These are phyloP conservation scores for Mortierella sp. DNA, from an alignment of 371 early-diverging fungal genomes.

Conservation along the genomic window DNA sequence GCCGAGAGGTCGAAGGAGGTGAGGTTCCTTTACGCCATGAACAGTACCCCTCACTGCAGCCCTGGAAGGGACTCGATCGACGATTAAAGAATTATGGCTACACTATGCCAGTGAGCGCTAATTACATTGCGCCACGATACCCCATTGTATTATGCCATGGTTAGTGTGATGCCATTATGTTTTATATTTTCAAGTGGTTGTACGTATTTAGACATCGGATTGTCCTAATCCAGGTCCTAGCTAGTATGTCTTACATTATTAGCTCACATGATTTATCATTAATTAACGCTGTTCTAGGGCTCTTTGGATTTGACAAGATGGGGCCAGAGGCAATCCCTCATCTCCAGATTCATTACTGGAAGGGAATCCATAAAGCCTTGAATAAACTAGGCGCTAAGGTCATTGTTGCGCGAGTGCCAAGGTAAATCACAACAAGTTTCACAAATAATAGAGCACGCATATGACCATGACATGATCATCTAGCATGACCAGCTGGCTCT, in stretches of 20 bases:
- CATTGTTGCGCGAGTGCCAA: conserved; percentile 82
- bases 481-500: no score
- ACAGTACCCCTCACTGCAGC: conserved; percentile 52
- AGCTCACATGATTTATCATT: not conserved
- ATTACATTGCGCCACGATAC: conserved; percentile 80
- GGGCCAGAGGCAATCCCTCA: conserved; percentile 83
- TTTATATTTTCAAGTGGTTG: not conserved
- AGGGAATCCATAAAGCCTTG: conserved; percentile 85
- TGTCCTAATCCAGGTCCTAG: not conserved
- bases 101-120: conserved; percentile 67
- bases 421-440: conserved; percentile 26
- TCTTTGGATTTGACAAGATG: conserved; percentile 90
- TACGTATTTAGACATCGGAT: not conserved
- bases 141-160: conserved; percentile 93
- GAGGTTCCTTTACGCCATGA: conserved; percentile 23
- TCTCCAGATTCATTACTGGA: conserved; percentile 92
- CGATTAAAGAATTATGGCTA: conserved; percentile 35
- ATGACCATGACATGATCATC: conserved; percentile 13
- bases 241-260: not conserved
- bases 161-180: conserved; percentile 12
- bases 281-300: conserved; percentile 56
- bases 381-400: conserved; percentile 88
- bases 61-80: conserved; percentile 46
- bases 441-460: not conserved
- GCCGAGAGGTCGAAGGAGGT: conserved; percentile 19